These are phyloP conservation scores for Digitaria exilis DNA, from an alignment of 202 grass and related monocot genomes.

Conservation along the genomic window DNA sequence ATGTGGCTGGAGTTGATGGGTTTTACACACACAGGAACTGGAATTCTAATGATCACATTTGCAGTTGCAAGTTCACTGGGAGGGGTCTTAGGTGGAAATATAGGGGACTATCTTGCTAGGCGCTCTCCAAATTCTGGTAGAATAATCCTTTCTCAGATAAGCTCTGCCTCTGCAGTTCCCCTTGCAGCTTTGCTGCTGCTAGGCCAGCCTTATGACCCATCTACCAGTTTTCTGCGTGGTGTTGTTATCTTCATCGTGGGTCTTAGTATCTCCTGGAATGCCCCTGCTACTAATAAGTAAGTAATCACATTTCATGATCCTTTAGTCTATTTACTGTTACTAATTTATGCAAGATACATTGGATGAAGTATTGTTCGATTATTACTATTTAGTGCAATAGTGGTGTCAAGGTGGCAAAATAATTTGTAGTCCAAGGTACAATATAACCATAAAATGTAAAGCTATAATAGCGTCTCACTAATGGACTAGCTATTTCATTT, in stretches of 20 bases:
- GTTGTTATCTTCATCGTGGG: constrained; percentile 81
- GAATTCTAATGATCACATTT: constrained; percentile 51
- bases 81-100: constrained; percentile 67
- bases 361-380: neutral
- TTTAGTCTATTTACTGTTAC: neutral
- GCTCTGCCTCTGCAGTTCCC: constrained; percentile 68
- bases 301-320: neutral
- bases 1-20: constrained; percentile 92
- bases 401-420: neutral
- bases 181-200: constrained; percentile 67
- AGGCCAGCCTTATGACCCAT: constrained; percentile 56
- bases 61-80: constrained; percentile 61
- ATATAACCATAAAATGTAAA: neutral
- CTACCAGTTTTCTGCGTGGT: constrained; percentile 50
- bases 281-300: constrained; percentile 88
- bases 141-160: constrained; percentile 78
- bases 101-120: constrained; percentile 68
- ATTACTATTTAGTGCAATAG: neutral
- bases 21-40: constrained; percentile 63
- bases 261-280: constrained; percentile 85
- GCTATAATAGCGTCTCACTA: neutral
- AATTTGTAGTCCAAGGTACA: neutral
- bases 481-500: neutral
- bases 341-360: neutral
- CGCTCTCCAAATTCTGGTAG: constrained; percentile 61